Evolutionary conservation across 805 yeast species (phyloP), one percentile per base, ranked within the genome.

Genomic region (Suhomyces sp.): DNA sequence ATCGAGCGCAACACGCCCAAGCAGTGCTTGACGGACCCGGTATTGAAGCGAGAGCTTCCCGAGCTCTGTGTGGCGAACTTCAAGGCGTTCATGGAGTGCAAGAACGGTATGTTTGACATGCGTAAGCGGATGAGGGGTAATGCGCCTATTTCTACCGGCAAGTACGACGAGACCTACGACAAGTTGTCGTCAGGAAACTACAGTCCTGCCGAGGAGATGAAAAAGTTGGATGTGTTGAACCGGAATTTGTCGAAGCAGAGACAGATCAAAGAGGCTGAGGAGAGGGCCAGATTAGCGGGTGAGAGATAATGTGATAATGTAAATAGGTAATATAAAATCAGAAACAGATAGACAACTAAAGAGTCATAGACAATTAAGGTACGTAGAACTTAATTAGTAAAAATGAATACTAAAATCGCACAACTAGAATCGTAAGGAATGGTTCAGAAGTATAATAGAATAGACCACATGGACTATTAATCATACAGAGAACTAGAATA

Each of bases 91-190:
- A 76, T 92, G 76, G 96, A 92, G 54, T 93, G 99, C 73, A 88
- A 87, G 52, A 82, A 87, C 62, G 98, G 98, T 10, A 86, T 87
- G 64, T 88, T 92, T 50, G 97, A 92, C 62, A 88, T 91, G 90
- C 72, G 92, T 3, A 92, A 90, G 67, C 80, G 99, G 59, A 88
- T 93, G 72, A 79, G 90, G 64, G 98, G 98, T 4, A 93, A 93
- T 65, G 99, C 96, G 0, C 91, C 97, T 0, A 72, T 89, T 44
- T 90, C 97, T 10, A 89, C 96, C 6, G 99, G 99, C 0, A 87
- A 87, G 65, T 93, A 88, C 69, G 97, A 92, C 62, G 93, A 90
- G 54, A 89, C 90, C 49, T 88, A 87, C 58, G 90, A 85, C 40
- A 86, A 88, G 55, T 74, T 93, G 54, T 84, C 90, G 77, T 2